A percentile compares a stretch with the other conserved stretches of the same genome.
Conservation (phyloP, 179 eudicot genomes). For the Beta macrorhiza region DNA sequence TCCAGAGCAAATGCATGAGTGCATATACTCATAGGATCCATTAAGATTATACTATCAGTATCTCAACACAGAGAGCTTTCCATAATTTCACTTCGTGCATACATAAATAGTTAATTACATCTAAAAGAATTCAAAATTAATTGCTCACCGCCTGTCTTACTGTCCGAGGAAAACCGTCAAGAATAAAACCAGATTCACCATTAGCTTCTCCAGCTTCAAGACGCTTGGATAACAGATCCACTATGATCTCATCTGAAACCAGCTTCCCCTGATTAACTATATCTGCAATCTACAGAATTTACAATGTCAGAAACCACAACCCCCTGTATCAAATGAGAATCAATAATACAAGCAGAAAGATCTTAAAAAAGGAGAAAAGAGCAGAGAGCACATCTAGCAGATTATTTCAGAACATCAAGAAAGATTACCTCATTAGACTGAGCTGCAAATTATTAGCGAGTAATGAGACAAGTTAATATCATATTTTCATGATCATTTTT, state of each 20-base stretch:
- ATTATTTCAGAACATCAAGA: not conserved
- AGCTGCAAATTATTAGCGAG: not conserved
- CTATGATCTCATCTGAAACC: slow-evolving; percentile 86
- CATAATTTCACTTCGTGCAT: slow-evolving; percentile 5
- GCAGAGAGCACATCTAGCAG: not conserved
- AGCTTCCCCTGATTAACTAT: slow-evolving; percentile 81
- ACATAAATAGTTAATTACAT: not conserved
- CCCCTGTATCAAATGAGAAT: not conserved
- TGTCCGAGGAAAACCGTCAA: slow-evolving; percentile 93
- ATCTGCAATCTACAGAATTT: slow-evolving; percentile 58
- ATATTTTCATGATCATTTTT: not conserved
- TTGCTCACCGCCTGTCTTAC: slow-evolving; percentile 85
- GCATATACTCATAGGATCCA: not conserved
- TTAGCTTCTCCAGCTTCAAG: slow-evolving; percentile 75
- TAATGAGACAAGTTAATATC: not conserved
- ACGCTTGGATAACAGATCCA: slow-evolving; percentile 72
- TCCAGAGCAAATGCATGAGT: not conserved
- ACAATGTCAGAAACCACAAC: slow-evolving; percentile 14
- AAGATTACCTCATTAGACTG: not conserved
- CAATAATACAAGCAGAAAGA: not conserved
- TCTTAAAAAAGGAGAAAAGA: not conserved
- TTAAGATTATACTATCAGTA: not conserved
- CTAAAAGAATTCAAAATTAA: slow-evolving; percentile 1
- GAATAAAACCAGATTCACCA: slow-evolving; percentile 92
- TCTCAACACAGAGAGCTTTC: not conserved